phyloP scores from a whole-genome alignment of 352 stramenopile genomes.

The Phytophthora sp. region DNA sequence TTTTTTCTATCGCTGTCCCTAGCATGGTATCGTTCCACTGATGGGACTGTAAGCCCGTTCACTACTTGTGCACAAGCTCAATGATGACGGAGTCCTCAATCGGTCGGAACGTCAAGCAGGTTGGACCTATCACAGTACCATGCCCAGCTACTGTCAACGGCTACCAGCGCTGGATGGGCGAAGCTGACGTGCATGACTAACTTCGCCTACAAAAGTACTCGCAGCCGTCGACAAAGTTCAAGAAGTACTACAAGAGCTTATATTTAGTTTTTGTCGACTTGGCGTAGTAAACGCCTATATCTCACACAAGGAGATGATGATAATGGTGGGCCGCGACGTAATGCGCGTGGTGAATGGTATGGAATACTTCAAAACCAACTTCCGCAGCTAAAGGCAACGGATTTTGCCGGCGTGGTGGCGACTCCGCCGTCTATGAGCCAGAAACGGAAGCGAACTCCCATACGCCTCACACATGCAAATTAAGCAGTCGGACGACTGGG shows the following conservation, averaged over 20 bases:
- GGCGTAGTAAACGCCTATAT: neutral
- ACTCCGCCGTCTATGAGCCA: neutral
- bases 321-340: neutral
- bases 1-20: neutral
- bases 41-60: neutral
- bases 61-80: neutral
- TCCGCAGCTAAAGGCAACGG: neutral
- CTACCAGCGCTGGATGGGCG: neutral
- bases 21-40: neutral
- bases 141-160: neutral
- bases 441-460: neutral
- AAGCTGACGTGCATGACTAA: too few relatives aligned
- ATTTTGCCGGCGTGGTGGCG: neutral
- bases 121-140: neutral
- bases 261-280: neutral
- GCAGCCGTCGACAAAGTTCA: neutral
- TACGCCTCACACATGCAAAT: neutral
- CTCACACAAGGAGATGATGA: neutral
- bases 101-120: neutral
- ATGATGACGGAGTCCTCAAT: neutral
- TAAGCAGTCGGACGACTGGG: constrained; percentile 2
- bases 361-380: neutral
- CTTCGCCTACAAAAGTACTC: too few relatives aligned
- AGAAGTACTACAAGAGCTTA: neutral
- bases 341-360: neutral